These are phyloP conservation scores for Stevia rebaudiana DNA, from an alignment of 140 eudicot species.

Conservation along the genomic window DNA sequence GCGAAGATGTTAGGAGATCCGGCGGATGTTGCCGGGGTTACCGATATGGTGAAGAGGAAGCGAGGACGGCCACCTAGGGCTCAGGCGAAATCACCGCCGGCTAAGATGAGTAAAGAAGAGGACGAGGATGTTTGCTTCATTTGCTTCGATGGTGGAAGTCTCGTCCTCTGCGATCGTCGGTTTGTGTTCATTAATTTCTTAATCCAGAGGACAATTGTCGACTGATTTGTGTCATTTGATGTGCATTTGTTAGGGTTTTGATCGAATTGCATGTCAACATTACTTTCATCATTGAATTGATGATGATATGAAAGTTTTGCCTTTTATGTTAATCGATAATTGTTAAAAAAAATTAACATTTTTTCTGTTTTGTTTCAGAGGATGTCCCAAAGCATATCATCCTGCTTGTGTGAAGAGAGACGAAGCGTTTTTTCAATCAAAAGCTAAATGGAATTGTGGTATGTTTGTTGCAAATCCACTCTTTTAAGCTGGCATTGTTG, in stretches of 20 bases:
- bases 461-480: slow-evolving; percentile 15
- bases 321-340: neutral
- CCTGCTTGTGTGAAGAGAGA: slow-evolving; percentile 84
- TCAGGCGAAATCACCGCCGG: slow-evolving; percentile 38
- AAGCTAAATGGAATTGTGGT: slow-evolving; percentile 80
- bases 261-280: slow-evolving; percentile 8
- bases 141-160: slow-evolving; percentile 87
- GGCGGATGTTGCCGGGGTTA: slow-evolving; percentile 19
- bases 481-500: neutral
- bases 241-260: slow-evolving; percentile 11
- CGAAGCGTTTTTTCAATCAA: slow-evolving; percentile 66
- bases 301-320: neutral
- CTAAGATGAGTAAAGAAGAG: slow-evolving; percentile 40
- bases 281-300: neutral
- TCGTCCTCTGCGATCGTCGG: slow-evolving; percentile 87
- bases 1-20: slow-evolving; percentile 35
- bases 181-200: slow-evolving; percentile 24
- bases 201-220: neutral
- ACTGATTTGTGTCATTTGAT: slow-evolving; percentile 3
- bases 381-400: slow-evolving; percentile 93
- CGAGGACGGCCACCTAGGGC: slow-evolving; percentile 71
- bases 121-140: slow-evolving; percentile 79
- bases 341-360: slow-evolving; percentile 16
- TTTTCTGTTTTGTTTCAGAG: slow-evolving; percentile 33
- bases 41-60: slow-evolving; percentile 43